Evolutionary conservation across 2,329 filamentous ascomycete species (phyloP).

Genomic region (Immersiporthe knoxdaviesiana): DNA sequence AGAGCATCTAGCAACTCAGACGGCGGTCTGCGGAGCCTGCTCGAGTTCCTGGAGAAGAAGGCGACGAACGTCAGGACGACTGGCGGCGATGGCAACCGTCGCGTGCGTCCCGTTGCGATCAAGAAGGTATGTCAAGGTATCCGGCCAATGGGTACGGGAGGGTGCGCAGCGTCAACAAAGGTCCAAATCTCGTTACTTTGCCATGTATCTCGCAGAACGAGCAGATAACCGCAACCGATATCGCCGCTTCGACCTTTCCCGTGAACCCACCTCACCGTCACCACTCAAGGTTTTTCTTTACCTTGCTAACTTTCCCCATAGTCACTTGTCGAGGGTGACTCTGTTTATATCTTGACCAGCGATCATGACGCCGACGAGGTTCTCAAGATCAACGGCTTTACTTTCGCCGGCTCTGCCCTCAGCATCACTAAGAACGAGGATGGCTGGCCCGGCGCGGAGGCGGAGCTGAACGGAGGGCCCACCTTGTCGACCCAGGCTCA

Average conservation of each 20-base stretch:
- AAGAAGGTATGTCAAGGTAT: conserved; percentile 73
- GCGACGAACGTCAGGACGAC: conserved; percentile 41
- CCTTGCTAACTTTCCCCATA: conserved; percentile 70
- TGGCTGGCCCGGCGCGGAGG: conserved; percentile 45
- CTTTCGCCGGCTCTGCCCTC: conserved; percentile 68
- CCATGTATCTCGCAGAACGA: conserved; percentile 44
- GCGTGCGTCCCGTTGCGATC: conserved; percentile 63
- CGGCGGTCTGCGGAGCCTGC: conserved; percentile 66
- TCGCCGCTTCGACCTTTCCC: conserved; percentile 43
- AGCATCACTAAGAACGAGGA: conserved; percentile 54
- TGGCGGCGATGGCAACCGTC: conserved; percentile 43
- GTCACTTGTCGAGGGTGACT: conserved; percentile 71
- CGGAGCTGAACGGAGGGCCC: conserved; percentile 34
- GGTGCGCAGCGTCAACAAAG: conserved; percentile 44
- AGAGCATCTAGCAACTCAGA: conserved; percentile 69
- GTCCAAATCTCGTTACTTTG: conserved; percentile 45
- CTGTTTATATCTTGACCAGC: conserved; percentile 68
- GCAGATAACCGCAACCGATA: conserved; percentile 41
- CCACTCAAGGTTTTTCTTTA: conserved; percentile 46
- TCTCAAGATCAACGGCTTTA: conserved; percentile 68
- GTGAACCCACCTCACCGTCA: conserved; percentile 40
- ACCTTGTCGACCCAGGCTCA: conserved; percentile 36
- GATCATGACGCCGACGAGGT: conserved; percentile 67
- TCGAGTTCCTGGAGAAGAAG: conserved; percentile 74
- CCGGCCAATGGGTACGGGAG: conserved; percentile 48